These are phyloP conservation scores for Krasilnikovozyma curviuscula DNA, from an alignment of 768 basidiomycete species.

Conservation along the genomic window DNA sequence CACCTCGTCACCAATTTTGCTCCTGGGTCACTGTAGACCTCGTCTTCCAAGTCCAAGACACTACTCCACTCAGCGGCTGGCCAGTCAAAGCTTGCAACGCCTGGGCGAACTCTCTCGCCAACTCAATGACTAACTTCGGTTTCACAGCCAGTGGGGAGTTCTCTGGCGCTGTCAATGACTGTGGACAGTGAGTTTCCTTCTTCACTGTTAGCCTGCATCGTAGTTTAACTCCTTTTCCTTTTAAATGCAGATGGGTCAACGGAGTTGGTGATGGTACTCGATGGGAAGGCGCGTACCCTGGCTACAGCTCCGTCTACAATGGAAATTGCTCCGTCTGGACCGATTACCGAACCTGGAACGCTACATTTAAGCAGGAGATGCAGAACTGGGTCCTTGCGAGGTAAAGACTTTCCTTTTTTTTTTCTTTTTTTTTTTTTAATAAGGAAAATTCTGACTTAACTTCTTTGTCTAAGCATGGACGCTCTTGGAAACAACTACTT, in stretches of 20 bases:
- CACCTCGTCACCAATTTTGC: too few species aligned
- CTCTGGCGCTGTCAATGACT: conserved; percentile 20
- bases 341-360: conserved; percentile 1
- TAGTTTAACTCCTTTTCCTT: too few species aligned
- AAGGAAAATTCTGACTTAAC: too few species aligned
- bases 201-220: too few species aligned
- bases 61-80: conserved; percentile 6
- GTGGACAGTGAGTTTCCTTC: too few species aligned
- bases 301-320: conserved; percentile 8
- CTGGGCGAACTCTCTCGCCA: conserved; percentile 58
- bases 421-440: too few species aligned
- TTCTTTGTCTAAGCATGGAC: too few species aligned
- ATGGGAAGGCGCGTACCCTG: conserved; percentile 60
- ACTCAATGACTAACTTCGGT: conserved; percentile 56
- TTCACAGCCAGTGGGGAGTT: conserved; percentile 68
- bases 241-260: too few species aligned
- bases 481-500: conserved; percentile 7
- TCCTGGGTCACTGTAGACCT: too few species aligned
- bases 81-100: conserved; percentile 39
- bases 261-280: conserved; percentile 45
- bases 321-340: not conserved
- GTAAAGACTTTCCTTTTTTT: too few species aligned
- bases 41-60: too few species aligned
- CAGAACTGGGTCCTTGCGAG: conserved; percentile 4
- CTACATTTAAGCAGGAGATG: conserved; percentile 1